Evolutionary conservation across 805 yeast genomes (phyloP), one percentile per base, ranked within the genome.

Genomic region (Lachancea dasiensis): DNA sequence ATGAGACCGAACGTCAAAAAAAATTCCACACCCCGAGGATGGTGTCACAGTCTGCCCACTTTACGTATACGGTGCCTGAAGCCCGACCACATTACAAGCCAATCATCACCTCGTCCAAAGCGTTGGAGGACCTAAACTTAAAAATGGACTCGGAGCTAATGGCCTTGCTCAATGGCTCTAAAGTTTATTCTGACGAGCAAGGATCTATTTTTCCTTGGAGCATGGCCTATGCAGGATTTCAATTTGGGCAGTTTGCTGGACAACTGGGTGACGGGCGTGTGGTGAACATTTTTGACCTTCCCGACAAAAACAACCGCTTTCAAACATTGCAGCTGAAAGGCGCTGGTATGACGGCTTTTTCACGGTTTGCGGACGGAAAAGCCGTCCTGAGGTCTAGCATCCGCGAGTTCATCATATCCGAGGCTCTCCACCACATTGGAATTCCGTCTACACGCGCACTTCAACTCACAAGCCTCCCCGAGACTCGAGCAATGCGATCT

Each of bases 201-300:
- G 69, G 53, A 6, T 52, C 56, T 5, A 71, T 82, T 1, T 76
- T 75, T 48, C 97, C 98, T 0, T 90, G 83, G 60, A 76, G 96
- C 9, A 89, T 83, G 58, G 85, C 90, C 0, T 90, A 90, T 60
- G 95, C 97, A 1, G 98, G 98, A 1, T 86, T 81, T 70, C 98
- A 90, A 55, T 90, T 92, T 66, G 97, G 98, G 3, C 77, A 75
- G 47, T 90, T 90, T 75, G 97, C 97, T 0, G 97, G 97, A 2
- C 98, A 92, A 59, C 65, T 90, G 44, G 98, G 98, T 5, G 98
- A 90, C 58, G 98, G 98, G 1, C 67, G 98, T 43, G 96, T 86
- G 2, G 73, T 80, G 5, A 86, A 83, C 51, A 63, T 90, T 31
- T 89, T 90, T 63, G 90, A 84, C 46, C 61, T 81, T 0, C 68